phyloP scores from a whole-genome alignment of 345 rosid genomes.

The Eucalyptus pauciflora region DNA sequence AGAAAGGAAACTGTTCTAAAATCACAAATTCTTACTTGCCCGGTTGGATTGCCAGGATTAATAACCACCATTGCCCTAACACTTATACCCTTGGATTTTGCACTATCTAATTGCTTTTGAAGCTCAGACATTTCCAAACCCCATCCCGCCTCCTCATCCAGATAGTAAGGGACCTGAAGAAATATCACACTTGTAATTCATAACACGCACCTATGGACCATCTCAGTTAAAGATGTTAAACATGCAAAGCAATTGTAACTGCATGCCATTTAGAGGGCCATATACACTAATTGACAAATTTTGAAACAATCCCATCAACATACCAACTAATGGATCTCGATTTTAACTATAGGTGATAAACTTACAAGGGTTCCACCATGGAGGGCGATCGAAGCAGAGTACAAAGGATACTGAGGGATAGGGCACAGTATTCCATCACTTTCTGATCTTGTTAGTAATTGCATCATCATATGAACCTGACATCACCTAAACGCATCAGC shows the following conservation, averaged over 20 bases:
- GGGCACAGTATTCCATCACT: slow-evolving; percentile 91
- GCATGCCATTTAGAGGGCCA: background rate
- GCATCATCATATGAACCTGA: slow-evolving; percentile 98
- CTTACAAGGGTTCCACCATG: slow-evolving; percentile 93
- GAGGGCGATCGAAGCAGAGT: slow-evolving; percentile 96
- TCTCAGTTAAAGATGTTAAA: background rate
- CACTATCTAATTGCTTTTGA: slow-evolving; percentile 69
- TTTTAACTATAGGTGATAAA: background rate
- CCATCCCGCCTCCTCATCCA: slow-evolving; percentile 91
- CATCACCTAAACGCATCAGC: background rate
- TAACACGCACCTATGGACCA: background rate
- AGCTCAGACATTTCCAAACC: slow-evolving; percentile 82
- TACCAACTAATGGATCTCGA: background rate
- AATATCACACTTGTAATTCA: background rate
- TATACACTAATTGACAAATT: background rate
- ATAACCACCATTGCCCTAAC: slow-evolving; percentile 90
- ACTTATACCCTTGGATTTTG: slow-evolving; percentile 62
- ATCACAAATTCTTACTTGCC: slow-evolving; percentile 41
- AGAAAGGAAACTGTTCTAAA: background rate
- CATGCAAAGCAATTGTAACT: background rate
- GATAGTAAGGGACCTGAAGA: slow-evolving; percentile 84
- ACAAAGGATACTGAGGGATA: slow-evolving; percentile 96
- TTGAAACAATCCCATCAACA: background rate
- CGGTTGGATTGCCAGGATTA: slow-evolving; percentile 94
- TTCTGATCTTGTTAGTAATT: slow-evolving; percentile 69